Evolutionary conservation across 208 protist genomes (phyloP).

Genomic region (Trypanosomatidae sp.): DNA sequence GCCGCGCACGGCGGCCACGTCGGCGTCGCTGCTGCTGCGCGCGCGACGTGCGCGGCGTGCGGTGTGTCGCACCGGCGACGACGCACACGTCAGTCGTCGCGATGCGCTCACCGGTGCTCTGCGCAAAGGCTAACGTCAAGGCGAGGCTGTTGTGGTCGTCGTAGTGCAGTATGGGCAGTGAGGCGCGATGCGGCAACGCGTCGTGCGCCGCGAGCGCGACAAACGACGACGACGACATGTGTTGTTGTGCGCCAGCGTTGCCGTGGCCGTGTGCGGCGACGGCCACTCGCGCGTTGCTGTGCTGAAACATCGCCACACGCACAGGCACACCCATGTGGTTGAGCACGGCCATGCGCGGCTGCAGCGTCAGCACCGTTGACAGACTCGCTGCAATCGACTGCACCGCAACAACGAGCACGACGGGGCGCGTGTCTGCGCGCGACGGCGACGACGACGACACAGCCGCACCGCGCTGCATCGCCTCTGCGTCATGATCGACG

Average conservation of each 20-base stretch:
- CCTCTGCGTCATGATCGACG: no score
- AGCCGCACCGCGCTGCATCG: not conserved
- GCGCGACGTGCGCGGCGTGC: conserved; percentile 13
- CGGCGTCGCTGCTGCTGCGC: no score
- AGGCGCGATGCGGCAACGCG: conserved; percentile 31
- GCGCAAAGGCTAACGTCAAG: conserved; percentile 36
- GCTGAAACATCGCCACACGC: conserved; percentile 37
- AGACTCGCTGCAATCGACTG: conserved; percentile 21
- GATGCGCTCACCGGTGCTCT: conserved; percentile 57
- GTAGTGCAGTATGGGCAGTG: conserved; percentile 38
- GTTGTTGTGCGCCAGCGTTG: conserved; percentile 4
- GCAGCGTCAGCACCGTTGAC: conserved; percentile 34
- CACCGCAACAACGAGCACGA: conserved; percentile 39
- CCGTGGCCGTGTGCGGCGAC: no score
- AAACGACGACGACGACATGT: conserved; percentile 16
- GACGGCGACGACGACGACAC: not conserved
- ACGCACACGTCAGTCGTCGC: no score
- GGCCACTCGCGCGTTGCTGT: no score
- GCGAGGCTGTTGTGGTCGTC: conserved; percentile 33
- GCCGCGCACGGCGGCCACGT: no score
- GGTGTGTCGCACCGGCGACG: conserved; percentile 25
- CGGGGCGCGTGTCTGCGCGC: conserved; percentile 17
- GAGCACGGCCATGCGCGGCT: conserved; percentile 44
- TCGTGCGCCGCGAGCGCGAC: conserved; percentile 37
- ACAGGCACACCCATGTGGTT: conserved; percentile 67